Evolutionary conservation across 202 grass and related monocot genomes (phyloP).

Genomic region (Panicum hallii): DNA sequence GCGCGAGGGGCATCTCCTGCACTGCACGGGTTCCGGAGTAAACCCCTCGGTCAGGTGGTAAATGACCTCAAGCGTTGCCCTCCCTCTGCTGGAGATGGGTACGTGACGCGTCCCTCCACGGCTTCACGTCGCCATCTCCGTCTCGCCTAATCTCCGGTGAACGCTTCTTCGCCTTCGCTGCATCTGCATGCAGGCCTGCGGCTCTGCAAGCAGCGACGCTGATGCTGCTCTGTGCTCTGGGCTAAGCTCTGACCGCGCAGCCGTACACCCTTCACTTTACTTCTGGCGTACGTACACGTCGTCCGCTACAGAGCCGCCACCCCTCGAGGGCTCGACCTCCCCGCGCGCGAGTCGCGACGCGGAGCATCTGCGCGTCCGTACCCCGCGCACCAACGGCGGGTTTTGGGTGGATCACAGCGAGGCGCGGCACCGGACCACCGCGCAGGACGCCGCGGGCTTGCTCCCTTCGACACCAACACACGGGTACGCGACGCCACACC

Average conservation of each 20-base stretch:
- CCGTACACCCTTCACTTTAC: not conserved
- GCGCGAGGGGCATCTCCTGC: not conserved
- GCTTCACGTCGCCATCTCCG: too few relatives aligned
- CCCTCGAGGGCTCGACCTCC: not conserved
- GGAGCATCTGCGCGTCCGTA: slow-evolving; percentile 29
- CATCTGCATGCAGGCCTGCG: not conserved
- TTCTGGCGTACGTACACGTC: not conserved
- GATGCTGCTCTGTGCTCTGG: not conserved
- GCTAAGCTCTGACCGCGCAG: not conserved
- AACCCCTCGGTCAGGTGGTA: not conserved
- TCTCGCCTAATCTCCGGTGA: too few relatives aligned
- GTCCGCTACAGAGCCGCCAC: not conserved
- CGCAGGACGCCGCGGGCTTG: slow-evolving; percentile 7
- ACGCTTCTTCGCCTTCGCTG: not conserved
- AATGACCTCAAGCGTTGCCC: not conserved
- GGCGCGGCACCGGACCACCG: not conserved
- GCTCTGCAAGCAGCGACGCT: not conserved
- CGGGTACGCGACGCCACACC: not conserved
- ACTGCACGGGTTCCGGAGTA: not conserved
- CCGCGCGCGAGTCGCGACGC: not conserved
- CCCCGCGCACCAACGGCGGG: not conserved
- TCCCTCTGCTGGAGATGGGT: not conserved
- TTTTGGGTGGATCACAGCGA: slow-evolving; percentile 1
- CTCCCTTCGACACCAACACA: slow-evolving; percentile 40
- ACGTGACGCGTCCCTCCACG: not conserved